Base-by-base conservation (phyloP, 176 grass and related monocot species). In the Triticum urartu region DNA sequence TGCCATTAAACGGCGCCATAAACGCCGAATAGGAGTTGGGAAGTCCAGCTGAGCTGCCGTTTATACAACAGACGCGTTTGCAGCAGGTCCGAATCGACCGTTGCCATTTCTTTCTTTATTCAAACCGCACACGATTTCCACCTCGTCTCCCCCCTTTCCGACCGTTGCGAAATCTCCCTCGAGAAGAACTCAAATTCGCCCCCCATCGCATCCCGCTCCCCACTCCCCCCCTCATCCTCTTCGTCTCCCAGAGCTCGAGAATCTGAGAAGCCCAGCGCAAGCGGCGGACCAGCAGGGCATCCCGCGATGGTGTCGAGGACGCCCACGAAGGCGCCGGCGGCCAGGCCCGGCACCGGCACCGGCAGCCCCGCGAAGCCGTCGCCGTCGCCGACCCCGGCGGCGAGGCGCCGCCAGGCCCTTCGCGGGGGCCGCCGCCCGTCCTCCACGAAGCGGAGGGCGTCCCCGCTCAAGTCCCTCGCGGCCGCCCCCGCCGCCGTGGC, bases 301-400 rank as follows among this genome's bases (percentile, higher is more conserved):
- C 48, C 42, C 75, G 28, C 18, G 48, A 98, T 95, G 93, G 93
- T 98, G 68, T 98, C 93, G 20, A 95, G 87, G 85, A 98, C 93
- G 72, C 95, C 95, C 83, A 91, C 83, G 2, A 98, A 91, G 81
- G 1, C 24, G 14, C 83, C 82, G 43, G 75, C 79, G 17, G 86
- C 89, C 7, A 86, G 43, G 58, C 59, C 54, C 58, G 66, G 54
- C 75, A 64, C 54, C 56, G 66, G 54, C 75, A 64, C 40, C 15
- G 88, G 47, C 36, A 91, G 81, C 45, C 86, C 83, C 62, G 10
- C 75, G 47, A 89, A 72, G 87, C 54, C 73, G 9, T 24, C 83
- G 39, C 75, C 72, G 6, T 24, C 83, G 30, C 80, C 86, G 24
- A 71, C 74, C 30, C 86, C 75, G 4, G 42, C 22, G 24, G 5